Evolutionary conservation across 768 basidiomycete genomes (phyloP).

Genomic region (Saitozyma sp.): DNA sequence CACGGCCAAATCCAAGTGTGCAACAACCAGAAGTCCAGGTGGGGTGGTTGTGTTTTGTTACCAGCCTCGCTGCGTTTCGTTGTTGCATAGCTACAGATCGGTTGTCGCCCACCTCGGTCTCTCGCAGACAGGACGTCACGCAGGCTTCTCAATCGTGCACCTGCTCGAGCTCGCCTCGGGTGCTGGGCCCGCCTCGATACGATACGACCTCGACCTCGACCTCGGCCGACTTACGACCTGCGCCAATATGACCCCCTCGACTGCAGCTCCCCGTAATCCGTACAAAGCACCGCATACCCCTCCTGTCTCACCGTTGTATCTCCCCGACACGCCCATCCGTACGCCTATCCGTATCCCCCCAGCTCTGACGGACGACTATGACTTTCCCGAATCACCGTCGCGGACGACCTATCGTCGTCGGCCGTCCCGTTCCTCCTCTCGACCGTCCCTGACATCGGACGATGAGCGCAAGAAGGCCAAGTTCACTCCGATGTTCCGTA

Average conservation of each 20-base stretch:
- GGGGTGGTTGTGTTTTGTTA: too few relatives aligned
- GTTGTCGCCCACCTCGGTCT: too few relatives aligned
- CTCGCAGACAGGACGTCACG: too few relatives aligned
- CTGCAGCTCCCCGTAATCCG: background rate
- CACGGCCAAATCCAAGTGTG: too few relatives aligned
- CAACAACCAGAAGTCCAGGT: too few relatives aligned
- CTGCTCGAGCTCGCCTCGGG: too few relatives aligned
- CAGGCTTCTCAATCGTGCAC: too few relatives aligned
- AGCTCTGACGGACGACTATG: background rate
- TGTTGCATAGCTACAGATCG: too few relatives aligned
- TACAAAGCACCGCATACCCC: background rate
- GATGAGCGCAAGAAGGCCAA: background rate
- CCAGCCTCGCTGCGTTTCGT: too few relatives aligned
- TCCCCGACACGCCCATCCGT: background rate
- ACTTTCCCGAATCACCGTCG: constrained; percentile 1
- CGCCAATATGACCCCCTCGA: background rate
- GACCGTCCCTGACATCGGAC: background rate
- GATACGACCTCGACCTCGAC: too few relatives aligned
- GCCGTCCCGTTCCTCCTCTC: background rate
- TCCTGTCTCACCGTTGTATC: background rate
- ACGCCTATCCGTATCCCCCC: background rate
- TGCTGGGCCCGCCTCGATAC: too few relatives aligned
- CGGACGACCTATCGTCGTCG: background rate
- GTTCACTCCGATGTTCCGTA: background rate
- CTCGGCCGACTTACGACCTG: too few relatives aligned